These are phyloP conservation scores for Cutaneotrichosporon mucoides DNA, from an alignment of 1,284 basidiomycete species.

Conservation along the genomic window DNA sequence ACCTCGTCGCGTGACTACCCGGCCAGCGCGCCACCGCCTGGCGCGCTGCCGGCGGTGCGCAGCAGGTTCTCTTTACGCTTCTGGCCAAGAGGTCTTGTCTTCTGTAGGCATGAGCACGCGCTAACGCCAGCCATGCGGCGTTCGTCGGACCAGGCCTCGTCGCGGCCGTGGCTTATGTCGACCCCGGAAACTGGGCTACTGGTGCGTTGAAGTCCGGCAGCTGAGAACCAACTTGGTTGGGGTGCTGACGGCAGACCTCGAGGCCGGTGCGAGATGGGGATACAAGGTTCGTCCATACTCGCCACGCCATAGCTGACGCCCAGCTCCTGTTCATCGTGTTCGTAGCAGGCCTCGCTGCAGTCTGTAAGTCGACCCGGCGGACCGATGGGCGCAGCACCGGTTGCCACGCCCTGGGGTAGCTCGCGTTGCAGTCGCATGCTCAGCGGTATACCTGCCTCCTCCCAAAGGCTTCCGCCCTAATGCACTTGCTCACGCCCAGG, in stretches of 20 bases:
- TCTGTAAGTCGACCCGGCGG: slow-evolving; percentile 28
- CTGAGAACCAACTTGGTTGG: background rate
- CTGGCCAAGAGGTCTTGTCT: too few species aligned
- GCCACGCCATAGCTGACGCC: background rate
- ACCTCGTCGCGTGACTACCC: too few species aligned
- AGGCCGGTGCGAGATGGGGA: background rate
- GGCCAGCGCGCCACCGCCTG: too few species aligned
- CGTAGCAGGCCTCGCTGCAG: slow-evolving; percentile 73
- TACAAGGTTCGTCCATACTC: slow-evolving; percentile 52
- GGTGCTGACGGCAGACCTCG: background rate
- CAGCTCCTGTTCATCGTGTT: slow-evolving; percentile 79
- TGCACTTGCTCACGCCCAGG: slow-evolving; percentile 17
- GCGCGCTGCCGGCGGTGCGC: too few species aligned
- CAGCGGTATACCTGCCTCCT: background rate
- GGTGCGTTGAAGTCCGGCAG: slow-evolving; percentile 24
- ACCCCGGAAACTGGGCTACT: slow-evolving; percentile 46
- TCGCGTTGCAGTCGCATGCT: too few species aligned
- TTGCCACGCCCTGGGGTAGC: too few species aligned
- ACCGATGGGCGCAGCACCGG: too few species aligned
- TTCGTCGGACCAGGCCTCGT: slow-evolving; percentile 51
- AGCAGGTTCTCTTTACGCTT: too few species aligned
- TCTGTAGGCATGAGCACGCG: too few species aligned
- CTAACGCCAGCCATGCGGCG: slow-evolving; percentile 34
- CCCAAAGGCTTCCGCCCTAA: background rate
- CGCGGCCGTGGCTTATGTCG: slow-evolving; percentile 47